These are phyloP conservation scores for Malassezia dermatis DNA, from an alignment of 1,284 basidiomycete genomes.

Conservation along the genomic window DNA sequence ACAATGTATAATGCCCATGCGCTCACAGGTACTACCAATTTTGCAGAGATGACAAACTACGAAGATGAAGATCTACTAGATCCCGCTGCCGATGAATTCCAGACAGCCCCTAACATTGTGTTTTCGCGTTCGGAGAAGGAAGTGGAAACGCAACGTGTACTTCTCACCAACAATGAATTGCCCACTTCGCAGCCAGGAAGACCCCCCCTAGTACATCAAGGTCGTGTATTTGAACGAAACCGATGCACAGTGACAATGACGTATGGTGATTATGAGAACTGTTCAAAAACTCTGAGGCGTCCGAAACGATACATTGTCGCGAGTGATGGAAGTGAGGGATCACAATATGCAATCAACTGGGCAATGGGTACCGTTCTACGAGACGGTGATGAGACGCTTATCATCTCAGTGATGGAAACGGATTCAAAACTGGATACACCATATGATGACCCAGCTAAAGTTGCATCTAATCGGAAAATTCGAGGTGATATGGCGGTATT, in stretches of 20 bases:
- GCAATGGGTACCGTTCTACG: constrained; percentile 88
- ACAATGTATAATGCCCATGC: constrained; percentile 13
- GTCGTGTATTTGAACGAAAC: constrained; percentile 64
- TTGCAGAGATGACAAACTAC: constrained; percentile 11
- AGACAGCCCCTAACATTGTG: constrained; percentile 19
- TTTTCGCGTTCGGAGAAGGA: constrained; percentile 10
- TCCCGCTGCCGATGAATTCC: constrained; percentile 15
- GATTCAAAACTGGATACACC: constrained; percentile 58
- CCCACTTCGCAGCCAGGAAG: constrained; percentile 9
- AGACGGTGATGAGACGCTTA: constrained; percentile 63
- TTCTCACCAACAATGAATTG: constrained; percentile 3
- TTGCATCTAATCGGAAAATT: constrained; percentile 78
- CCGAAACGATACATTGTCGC: constrained; percentile 72
- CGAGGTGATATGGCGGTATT: constrained; percentile 79
- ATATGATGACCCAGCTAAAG: constrained; percentile 61
- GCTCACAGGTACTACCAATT: background rate
- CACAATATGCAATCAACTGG: constrained; percentile 43
- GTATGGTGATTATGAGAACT: constrained; percentile 52
- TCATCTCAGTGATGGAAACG: constrained; percentile 79
- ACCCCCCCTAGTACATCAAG: background rate
- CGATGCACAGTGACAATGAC: constrained; percentile 79
- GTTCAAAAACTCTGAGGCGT: constrained; percentile 53
- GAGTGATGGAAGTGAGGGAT: constrained; percentile 72
- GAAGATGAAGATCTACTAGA: constrained; percentile 18
- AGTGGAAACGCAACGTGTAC: background rate